phyloP scores from a whole-genome alignment of 352 stramenopile species.

The Globisporangium rhizosaccharum region DNA sequence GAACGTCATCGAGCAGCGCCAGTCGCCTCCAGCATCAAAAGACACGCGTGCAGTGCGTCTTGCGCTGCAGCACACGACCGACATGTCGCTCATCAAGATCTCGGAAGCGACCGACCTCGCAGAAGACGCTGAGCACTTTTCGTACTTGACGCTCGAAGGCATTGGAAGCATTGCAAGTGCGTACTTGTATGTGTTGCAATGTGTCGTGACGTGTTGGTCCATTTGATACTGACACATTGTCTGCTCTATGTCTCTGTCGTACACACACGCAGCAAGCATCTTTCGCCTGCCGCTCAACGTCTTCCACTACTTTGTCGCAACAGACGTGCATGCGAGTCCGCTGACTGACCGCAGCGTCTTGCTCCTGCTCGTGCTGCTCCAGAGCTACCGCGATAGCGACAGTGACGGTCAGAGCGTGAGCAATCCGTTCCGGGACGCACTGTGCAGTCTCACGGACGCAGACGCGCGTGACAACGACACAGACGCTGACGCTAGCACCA shows the following conservation, averaged over 20 bases:
- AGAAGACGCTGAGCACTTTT: constrained; percentile 55
- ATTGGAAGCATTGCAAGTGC: constrained; percentile 56
- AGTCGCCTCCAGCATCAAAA: constrained; percentile 25
- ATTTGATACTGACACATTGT: no score
- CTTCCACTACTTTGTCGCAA: constrained; percentile 60
- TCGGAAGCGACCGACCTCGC: constrained; percentile 34
- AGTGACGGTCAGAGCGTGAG: constrained; percentile 15
- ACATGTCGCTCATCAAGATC: constrained; percentile 61
- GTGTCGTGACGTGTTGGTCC: background rate
- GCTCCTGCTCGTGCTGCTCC: constrained; percentile 60
- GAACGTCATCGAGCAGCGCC: constrained; percentile 52
- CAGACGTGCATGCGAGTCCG: constrained; percentile 42
- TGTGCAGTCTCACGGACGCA: constrained; percentile 36
- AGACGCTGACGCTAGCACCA: constrained; percentile 20
- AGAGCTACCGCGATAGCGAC: constrained; percentile 46
- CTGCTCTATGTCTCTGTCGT: background rate
- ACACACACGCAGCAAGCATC: constrained; percentile 32
- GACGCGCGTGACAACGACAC: constrained; percentile 11
- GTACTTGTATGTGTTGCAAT: constrained; percentile 6
- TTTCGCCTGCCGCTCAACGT: constrained; percentile 62
- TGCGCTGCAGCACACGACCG: constrained; percentile 33
- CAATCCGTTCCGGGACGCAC: constrained; percentile 64
- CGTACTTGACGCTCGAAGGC: constrained; percentile 64
- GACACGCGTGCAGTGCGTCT: constrained; percentile 30
- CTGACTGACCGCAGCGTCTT: constrained; percentile 64